phyloP scores from a whole-genome alignment of 225 moss, liverwort and hornwort species.

The Pseudisothecium myosuroides region DNA sequence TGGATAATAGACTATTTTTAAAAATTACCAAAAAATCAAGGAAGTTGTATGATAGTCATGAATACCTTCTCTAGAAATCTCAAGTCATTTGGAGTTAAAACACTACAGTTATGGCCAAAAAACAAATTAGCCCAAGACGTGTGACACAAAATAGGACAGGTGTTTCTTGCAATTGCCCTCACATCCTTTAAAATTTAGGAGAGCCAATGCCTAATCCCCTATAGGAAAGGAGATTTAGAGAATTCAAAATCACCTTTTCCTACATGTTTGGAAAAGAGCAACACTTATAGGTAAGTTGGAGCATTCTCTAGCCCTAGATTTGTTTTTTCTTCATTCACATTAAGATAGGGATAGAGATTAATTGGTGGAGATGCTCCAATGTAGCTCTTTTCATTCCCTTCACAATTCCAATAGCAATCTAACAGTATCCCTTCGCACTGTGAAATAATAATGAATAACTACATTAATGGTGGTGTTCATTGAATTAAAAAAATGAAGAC shows the following conservation, averaged over 20 bases:
- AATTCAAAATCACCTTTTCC: neutral
- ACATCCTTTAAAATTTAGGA: neutral
- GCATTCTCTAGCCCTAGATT: fast-evolving
- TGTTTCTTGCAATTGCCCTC: too few relatives aligned
- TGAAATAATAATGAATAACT: too few relatives aligned
- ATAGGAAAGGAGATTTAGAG: fast-evolving
- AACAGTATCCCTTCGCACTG: neutral
- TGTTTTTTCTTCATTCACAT: neutral
- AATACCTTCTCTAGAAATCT: too few relatives aligned
- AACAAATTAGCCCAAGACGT: too few relatives aligned
- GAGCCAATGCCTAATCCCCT: fast-evolving
- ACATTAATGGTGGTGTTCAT: fast-evolving
- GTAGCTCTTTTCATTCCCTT: neutral
- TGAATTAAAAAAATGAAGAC: too few relatives aligned
- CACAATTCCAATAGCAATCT: neutral
- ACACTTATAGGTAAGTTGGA: fast-evolving
- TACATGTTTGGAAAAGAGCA: fast-evolving
- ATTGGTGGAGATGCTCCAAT: neutral
- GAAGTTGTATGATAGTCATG: too few relatives aligned
- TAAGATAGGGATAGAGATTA: neutral
- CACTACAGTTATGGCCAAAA: too few relatives aligned
- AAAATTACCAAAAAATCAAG: too few relatives aligned
- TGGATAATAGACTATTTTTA: too few relatives aligned
- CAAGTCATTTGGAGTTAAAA: too few relatives aligned
- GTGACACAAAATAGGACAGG: too few relatives aligned